Conservation (phyloP, 2,329 filamentous ascomycete species). For the Pochonia chlamydosporia region DNA sequence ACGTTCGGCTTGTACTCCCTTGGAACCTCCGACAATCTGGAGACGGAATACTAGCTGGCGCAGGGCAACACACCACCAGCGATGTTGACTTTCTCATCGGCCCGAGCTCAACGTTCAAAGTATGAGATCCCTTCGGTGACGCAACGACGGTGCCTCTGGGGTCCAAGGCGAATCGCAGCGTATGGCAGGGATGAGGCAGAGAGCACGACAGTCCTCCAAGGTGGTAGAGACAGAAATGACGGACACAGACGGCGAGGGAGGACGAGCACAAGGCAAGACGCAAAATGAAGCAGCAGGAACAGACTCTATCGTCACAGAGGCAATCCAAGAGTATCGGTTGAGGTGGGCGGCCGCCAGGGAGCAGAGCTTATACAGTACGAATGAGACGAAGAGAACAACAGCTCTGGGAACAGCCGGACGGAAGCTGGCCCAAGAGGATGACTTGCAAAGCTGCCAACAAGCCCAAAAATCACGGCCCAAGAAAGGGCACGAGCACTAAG, state of each 20-base stretch:
- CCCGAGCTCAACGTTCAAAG: background rate
- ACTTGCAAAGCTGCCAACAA: conserved; percentile 3
- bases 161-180: background rate
- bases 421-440: background rate
- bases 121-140: background rate
- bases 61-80: background rate
- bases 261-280: background rate
- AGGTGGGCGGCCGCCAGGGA: background rate
- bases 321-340: background rate
- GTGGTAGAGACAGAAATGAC: background rate
- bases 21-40: background rate
- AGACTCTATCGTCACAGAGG: background rate
- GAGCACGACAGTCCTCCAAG: background rate
- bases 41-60: background rate
- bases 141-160: background rate
- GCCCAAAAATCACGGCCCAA: conserved; percentile 5
- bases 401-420: background rate
- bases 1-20: background rate
- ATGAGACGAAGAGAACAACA: background rate
- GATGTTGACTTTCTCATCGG: background rate
- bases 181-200: background rate
- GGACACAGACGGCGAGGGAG: background rate
- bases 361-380: background rate
- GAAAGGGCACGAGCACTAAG: conserved; percentile 6
- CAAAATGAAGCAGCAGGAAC: background rate